Evolutionary conservation across 2,329 filamentous ascomycete species (phyloP), one percentile per base, ranked within the genome.

Genomic region (Ophiostoma sp.): DNA sequence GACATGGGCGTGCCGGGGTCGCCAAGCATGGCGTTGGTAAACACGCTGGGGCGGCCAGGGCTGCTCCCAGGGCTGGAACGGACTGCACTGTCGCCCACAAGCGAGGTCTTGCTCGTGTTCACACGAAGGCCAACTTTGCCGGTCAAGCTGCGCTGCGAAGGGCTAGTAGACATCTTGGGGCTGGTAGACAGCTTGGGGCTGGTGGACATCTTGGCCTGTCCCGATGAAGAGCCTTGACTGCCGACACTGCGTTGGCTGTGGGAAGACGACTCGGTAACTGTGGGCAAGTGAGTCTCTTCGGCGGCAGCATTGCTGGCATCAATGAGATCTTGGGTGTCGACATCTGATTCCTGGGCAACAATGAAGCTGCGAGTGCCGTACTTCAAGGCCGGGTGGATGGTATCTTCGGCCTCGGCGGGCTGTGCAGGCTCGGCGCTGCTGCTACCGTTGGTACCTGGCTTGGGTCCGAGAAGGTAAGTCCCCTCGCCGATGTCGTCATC

Each of bases 381-480:
- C 2, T 27, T 52, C 13, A 48, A 27, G 6, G 66, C 39, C 3
- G 60, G 60, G 60, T 65, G 60, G 31, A 20, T 15, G 15, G 27
- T 17, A 4, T 44, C 17, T 27, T 15, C 36, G 4, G 35, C 36
- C 17, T 41, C 36, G 23, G 39, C 13, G 27, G 39, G 39, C 39
- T 27, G 3, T 15, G 5, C 66, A 5, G 31, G 23, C 31, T n/a
- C 36, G 20, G 15, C 7, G 20, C 17, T 33, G 17, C 23, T 39
- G 35, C 27, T 31, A 3, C 57, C 57, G 5, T 57, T 66, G 17
- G 23, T 4, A 8, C 27, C 23, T 11, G 44, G 15, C 52, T 84
- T 86, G 41, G 86, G 74, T 4, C 62, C 62, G 33, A 84, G 77
- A 6, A 82, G 80, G 48, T 80, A 80, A 3, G 79, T 82, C 10